phyloP scores from a whole-genome alignment of 352 stramenopile genomes.

The Lagenidium sp. region DNA sequence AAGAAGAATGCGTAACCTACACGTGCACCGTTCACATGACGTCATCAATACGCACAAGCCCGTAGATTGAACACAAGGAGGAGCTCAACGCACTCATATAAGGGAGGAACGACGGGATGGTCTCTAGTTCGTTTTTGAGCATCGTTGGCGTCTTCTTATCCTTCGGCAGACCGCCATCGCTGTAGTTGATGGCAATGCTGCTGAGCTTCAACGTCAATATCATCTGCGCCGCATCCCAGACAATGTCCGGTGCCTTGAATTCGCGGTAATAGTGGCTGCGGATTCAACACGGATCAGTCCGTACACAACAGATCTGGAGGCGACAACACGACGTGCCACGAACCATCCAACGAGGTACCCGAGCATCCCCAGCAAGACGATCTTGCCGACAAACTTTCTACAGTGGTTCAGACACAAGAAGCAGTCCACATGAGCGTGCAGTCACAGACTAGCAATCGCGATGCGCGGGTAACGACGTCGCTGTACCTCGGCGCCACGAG shows the following conservation, averaged over 20 bases:
- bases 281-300: neutral
- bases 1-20: constrained; percentile 85
- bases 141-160: constrained; percentile 71
- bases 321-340: neutral
- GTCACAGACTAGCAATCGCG: neutral
- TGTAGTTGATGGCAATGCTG: constrained; percentile 77
- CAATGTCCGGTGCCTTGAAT: constrained; percentile 66
- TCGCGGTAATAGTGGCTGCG: constrained; percentile 79
- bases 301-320: too few relatives aligned
- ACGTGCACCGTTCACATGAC: too few relatives aligned
- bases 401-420: neutral
- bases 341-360: constrained; percentile 62
- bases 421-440: neutral
- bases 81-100: constrained; percentile 57
- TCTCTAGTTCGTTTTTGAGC: constrained; percentile 62
- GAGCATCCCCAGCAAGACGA: constrained; percentile 52
- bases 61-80: too few relatives aligned
- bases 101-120: constrained; percentile 49
- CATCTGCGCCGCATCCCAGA: constrained; percentile 85
- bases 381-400: constrained; percentile 54
- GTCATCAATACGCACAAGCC: too few relatives aligned
- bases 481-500: constrained; percentile 42
- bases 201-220: constrained; percentile 80
- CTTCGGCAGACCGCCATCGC: constrained; percentile 51
- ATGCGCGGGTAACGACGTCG: neutral